phyloP scores from a whole-genome alignment of 192 early-diverging fungal species.

The Phlyctochytrium planicorne region DNA sequence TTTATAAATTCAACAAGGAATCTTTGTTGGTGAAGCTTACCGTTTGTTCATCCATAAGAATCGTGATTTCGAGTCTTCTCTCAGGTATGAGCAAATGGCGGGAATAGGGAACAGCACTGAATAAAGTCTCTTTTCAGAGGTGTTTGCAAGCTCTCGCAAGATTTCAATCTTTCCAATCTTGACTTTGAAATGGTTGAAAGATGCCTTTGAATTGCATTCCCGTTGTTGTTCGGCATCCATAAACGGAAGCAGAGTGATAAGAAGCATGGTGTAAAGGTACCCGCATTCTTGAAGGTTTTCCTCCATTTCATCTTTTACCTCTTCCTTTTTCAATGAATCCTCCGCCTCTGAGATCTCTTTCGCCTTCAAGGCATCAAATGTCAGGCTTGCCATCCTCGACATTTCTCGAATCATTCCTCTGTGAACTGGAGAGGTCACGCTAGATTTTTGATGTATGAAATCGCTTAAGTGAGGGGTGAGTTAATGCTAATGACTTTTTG shows the following conservation, averaged over 20 bases:
- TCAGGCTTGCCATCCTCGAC: no score
- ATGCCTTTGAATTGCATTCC: constrained; percentile 15
- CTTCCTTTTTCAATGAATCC: no score
- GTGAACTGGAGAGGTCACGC: no score
- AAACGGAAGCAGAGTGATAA: constrained; percentile 35
- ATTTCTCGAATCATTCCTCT: no score
- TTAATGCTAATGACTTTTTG: neutral
- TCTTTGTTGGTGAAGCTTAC: constrained; percentile 3
- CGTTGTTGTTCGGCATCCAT: constrained; percentile 25
- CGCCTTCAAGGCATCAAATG: no score
- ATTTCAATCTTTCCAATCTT: constrained; percentile 40
- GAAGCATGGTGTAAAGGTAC: constrained; percentile 33
- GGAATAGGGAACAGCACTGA: constrained; percentile 40
- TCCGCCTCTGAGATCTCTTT: no score
- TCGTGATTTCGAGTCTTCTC: constrained; percentile 26
- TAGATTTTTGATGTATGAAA: no score
- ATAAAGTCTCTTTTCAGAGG: constrained; percentile 26
- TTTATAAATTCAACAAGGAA: constrained; percentile 3
- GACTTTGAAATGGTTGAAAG: constrained; percentile 27
- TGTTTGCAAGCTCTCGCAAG: constrained; percentile 23
- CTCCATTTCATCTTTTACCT: no score
- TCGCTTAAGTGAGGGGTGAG: neutral
- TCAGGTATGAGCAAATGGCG: constrained; percentile 29
- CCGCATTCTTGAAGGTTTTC: constrained; percentile 27
- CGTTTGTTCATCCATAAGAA: constrained; percentile 37